These are phyloP conservation scores for Paragyromitra xinjiangensis DNA, from an alignment of 495 filamentous ascomycete species.

Conservation along the genomic window DNA sequence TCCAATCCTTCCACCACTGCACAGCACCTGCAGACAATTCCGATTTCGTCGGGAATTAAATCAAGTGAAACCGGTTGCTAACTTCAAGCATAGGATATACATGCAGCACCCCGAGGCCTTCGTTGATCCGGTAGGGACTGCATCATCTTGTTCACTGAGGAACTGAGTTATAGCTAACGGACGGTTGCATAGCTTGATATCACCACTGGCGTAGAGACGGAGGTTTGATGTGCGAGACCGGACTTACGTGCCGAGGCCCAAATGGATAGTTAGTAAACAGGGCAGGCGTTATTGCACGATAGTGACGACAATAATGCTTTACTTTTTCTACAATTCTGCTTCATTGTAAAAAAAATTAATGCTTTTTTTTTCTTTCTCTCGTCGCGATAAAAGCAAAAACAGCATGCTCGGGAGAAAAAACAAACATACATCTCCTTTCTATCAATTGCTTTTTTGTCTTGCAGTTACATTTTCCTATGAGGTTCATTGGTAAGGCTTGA, in stretches of 20 bases:
- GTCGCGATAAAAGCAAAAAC: slow-evolving; percentile 44
- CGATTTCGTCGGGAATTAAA: slow-evolving; percentile 6
- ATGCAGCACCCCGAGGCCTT: slow-evolving; percentile 86
- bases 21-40: slow-evolving; percentile 9
- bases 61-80: slow-evolving; percentile 29
- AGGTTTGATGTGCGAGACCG: slow-evolving; percentile 10
- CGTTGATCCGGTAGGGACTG: slow-evolving; percentile 81
- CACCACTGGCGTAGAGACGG: slow-evolving; percentile 54
- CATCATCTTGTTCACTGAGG: slow-evolving; percentile 18
- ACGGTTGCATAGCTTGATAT: slow-evolving; percentile 54
- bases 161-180: slow-evolving; percentile 46
- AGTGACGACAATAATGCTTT: slow-evolving; percentile 20
- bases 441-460: slow-evolving; percentile 35
- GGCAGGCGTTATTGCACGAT: slow-evolving; percentile 32
- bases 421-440: slow-evolving; percentile 47
- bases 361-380: slow-evolving; percentile 23
- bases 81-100: slow-evolving; percentile 77
- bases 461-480: neutral
- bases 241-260: slow-evolving; percentile 34
- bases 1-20: slow-evolving; percentile 29
- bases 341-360: slow-evolving; percentile 31
- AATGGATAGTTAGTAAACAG: slow-evolving; percentile 36
- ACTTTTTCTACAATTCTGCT: slow-evolving; percentile 26
- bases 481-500: slow-evolving; percentile 32
- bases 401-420: slow-evolving; percentile 23